phyloP scores from a whole-genome alignment of 768 basidiomycete genomes.

The Kwoniella mangroviensis region DNA sequence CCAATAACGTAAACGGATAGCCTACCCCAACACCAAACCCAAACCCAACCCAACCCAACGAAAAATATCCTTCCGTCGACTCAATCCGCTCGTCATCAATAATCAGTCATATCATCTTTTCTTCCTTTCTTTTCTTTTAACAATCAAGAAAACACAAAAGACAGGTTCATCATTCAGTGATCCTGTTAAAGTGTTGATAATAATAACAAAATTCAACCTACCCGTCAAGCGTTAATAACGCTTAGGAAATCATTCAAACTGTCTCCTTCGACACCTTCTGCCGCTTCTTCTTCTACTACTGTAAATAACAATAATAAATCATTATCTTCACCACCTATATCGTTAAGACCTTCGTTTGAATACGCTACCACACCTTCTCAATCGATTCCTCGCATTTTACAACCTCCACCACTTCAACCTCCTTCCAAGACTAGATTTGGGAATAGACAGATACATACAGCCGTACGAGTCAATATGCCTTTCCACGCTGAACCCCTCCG shows the following conservation, averaged over 20 bases:
- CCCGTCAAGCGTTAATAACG: conserved; percentile 12
- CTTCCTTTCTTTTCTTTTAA: not conserved
- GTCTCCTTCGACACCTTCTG: not conserved
- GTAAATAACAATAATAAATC: conserved; percentile 3
- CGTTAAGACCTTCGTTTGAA: not conserved
- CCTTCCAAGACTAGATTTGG: not conserved
- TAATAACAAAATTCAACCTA: not conserved
- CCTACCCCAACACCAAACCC: not conserved
- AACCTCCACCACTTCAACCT: conserved; percentile 7
- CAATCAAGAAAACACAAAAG: not conserved
- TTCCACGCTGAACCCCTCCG: conserved; percentile 28
- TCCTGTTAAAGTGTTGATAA: not conserved
- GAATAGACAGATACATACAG: conserved; percentile 9
- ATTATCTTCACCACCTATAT: conserved; percentile 10
- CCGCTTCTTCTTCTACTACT: not conserved
- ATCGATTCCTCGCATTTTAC: not conserved
- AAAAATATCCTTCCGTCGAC: not conserved
- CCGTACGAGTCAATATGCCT: conserved; percentile 23
- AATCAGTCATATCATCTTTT: not conserved
- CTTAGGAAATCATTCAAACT: conserved; percentile 14
- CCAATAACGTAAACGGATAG: not conserved
- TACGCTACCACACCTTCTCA: conserved; percentile 8
- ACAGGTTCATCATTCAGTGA: not conserved
- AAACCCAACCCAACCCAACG: not conserved
- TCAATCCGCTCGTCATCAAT: not conserved